phyloP scores from a whole-genome alignment of 768 basidiomycete genomes.

The Sporobolomyces pararoseus region DNA sequence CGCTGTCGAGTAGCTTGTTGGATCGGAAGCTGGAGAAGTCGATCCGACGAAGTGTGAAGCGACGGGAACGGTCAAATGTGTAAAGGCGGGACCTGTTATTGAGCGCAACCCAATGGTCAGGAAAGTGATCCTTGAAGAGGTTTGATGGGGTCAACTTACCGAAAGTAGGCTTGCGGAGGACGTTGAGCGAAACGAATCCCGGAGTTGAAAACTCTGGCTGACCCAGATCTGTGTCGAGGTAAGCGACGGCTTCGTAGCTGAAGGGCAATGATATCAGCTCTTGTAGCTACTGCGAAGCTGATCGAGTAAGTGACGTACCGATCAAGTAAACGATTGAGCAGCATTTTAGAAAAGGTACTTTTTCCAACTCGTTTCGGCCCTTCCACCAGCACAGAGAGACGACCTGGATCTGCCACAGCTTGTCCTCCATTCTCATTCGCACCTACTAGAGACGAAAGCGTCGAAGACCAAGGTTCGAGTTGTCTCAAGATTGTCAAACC shows the following conservation, averaged over 20 bases:
- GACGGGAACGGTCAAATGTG: slow-evolving; percentile 69
- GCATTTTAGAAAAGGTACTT: slow-evolving; percentile 73
- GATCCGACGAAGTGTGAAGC: slow-evolving; percentile 78
- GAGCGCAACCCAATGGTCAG: too few relatives aligned
- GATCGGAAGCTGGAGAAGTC: slow-evolving; percentile 69
- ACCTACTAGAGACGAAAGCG: neutral
- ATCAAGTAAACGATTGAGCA: slow-evolving; percentile 65
- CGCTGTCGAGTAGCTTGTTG: slow-evolving; percentile 68
- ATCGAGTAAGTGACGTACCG: slow-evolving; percentile 54
- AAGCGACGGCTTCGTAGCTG: slow-evolving; percentile 78
- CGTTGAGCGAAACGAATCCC: slow-evolving; percentile 74
- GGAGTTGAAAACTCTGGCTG: slow-evolving; percentile 90
- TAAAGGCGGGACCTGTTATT: slow-evolving; percentile 86
- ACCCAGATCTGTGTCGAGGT: slow-evolving; percentile 85
- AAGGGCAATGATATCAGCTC: neutral
- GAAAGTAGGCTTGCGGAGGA: slow-evolving; percentile 65
- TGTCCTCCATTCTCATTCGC: neutral
- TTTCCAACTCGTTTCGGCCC: slow-evolving; percentile 87
- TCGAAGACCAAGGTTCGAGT: slow-evolving; percentile 49
- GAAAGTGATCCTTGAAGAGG: too few relatives aligned
- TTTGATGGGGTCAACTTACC: slow-evolving; percentile 54
- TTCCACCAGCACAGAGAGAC: slow-evolving; percentile 63
- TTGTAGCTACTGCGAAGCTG: neutral
- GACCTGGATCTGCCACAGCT: slow-evolving; percentile 35
- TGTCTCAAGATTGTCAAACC: slow-evolving; percentile 26